These are phyloP conservation scores for Beauveria australis DNA, from an alignment of 2,329 filamentous ascomycete species.

Conservation along the genomic window DNA sequence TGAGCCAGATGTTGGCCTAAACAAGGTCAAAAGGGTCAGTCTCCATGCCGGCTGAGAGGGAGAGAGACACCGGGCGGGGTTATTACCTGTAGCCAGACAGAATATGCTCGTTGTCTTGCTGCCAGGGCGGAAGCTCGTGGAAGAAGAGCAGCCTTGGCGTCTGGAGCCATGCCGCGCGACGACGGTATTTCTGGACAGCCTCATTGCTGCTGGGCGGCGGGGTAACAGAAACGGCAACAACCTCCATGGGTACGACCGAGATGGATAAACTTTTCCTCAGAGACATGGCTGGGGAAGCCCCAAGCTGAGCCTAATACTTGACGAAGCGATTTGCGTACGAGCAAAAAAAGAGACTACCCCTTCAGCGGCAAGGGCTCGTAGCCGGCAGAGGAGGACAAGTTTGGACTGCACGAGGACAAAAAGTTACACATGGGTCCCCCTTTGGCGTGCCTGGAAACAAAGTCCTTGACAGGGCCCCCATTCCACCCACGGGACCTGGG, in stretches of 20 bases:
- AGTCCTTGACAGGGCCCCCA: too few relatives aligned
- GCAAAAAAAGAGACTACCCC: too few relatives aligned
- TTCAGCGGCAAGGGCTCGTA: too few relatives aligned
- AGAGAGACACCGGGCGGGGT: too few relatives aligned
- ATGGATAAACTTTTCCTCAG: background rate
- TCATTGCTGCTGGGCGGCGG: background rate
- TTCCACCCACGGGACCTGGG: too few relatives aligned
- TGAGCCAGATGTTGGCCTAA: conserved; percentile 11
- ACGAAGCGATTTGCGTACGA: too few relatives aligned
- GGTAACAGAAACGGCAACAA: background rate
- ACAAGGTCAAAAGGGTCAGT: background rate
- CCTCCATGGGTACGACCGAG: background rate
- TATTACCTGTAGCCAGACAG: conserved; percentile 6
- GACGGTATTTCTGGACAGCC: background rate
- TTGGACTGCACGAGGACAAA: too few relatives aligned
- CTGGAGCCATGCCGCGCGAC: background rate
- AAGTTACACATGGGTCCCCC: too few relatives aligned
- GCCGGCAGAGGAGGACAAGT: too few relatives aligned
- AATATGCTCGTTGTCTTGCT: conserved; percentile 11
- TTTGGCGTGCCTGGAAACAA: too few relatives aligned
- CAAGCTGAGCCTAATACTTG: too few relatives aligned
- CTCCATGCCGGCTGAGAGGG: background rate
- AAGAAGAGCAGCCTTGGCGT: conserved; percentile 8
- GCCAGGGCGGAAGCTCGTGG: conserved; percentile 6
- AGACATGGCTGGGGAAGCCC: background rate